Evolutionary conservation across 192 early-diverging fungal genomes (phyloP), one percentile per base, ranked within the genome.

Genomic region (Phycomyces nitens): DNA sequence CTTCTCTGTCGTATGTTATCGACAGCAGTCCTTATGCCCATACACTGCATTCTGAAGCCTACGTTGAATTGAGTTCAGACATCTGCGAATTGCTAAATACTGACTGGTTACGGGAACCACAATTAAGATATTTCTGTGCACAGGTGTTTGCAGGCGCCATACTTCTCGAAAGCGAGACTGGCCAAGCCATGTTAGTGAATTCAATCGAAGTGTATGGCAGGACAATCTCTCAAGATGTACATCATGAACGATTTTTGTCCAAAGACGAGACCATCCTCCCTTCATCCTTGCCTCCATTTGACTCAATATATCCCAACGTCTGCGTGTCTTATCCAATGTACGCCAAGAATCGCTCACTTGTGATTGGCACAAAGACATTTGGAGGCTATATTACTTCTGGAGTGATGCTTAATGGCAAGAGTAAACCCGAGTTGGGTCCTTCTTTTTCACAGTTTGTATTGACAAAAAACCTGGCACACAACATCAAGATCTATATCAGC

Each of bases 291-390:
- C 58, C 58, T 21, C 58, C 53, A 34, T n/a, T 58, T 20, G 42
- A 51, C 12, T 50, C 23, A 21, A 65, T 24, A 14, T 65, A 63
- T 49, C 53, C 43, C 18, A 54, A 38, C 49, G 55, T 21, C 58
- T 71, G 4, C 56, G 57, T 34, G 63, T 63, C 58, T 20, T 21
- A 40, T 27, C 61, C 63, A 22, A 27, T 63, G 12, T 22, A 24
- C 27, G 54, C 53, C 16, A 51, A 44, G 12, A 63, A 60, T 0
- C 62, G 61, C 27, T 56, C 50, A 51, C 51, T 71, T 14, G 41
- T 71, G 21, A 65, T 71, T 56, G 69, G 63, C 5, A 65, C 69
- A 15, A 65, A 34, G 44, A 60, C 60, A 54, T 71, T 65, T 53
- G 42, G 65, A 29, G 60, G 44, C 26, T 26, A 65, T 26, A 57